Conservation (phyloP, 2,329 filamentous ascomycete species). For the Cladosporium cucumerinum region DNA sequence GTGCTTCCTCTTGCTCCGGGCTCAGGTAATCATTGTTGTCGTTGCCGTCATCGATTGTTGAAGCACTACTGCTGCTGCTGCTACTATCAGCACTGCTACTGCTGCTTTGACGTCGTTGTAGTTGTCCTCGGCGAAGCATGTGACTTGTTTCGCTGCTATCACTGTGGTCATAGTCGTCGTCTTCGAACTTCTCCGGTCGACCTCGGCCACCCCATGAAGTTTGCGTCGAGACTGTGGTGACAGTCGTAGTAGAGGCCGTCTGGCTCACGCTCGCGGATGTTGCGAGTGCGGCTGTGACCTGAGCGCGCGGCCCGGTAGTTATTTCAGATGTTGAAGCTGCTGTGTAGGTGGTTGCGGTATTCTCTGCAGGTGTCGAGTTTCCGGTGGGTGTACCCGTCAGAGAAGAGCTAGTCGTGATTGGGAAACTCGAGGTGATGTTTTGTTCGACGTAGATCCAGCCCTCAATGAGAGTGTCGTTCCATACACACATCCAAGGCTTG, state of each 20-base stretch:
- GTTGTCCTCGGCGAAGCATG: not conserved
- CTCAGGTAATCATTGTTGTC: constrained; percentile 17
- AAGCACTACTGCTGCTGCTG: not conserved
- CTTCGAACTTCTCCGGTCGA: not conserved
- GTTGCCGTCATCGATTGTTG: constrained; percentile 4
- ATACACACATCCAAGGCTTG: constrained; percentile 66
- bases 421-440: constrained; percentile 37
- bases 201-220: constrained; percentile 9
- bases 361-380: constrained; percentile 5
- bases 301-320: not conserved
- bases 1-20: constrained; percentile 10
- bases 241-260: constrained; percentile 13
- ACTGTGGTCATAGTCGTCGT: not conserved
- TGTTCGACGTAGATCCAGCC: constrained; percentile 63
- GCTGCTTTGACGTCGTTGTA: not conserved
- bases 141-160: not conserved
- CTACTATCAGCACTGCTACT: not conserved
- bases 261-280: not conserved
- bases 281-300: not conserved
- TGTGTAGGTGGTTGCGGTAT: constrained; percentile 6
- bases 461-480: constrained; percentile 65
- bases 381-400: constrained; percentile 14
- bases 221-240: constrained; percentile 17
- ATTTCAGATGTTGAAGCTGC: not conserved
- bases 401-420: constrained; percentile 15